These are phyloP conservation scores for Blastocladiella britannica DNA, from an alignment of 192 early-diverging fungal species.

Conservation along the genomic window DNA sequence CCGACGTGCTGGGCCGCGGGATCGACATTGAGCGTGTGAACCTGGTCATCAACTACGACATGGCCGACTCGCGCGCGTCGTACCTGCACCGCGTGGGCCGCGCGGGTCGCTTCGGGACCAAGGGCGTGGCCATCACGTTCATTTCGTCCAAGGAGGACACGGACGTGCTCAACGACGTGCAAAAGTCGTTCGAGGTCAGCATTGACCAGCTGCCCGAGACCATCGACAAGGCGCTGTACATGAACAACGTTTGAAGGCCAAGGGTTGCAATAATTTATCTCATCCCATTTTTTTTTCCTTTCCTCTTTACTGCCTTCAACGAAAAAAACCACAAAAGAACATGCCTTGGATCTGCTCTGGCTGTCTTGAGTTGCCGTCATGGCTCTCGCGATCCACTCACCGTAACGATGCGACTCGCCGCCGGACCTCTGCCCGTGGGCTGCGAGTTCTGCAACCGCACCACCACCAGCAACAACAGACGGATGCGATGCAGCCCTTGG, in stretches of 20 bases:
- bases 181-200: constrained; percentile 88
- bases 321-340: too few relatives aligned
- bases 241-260: constrained; percentile 19
- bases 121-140: constrained; percentile 90
- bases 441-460: too few relatives aligned
- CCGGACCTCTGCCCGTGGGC: too few relatives aligned
- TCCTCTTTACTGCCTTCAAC: too few relatives aligned
- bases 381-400: too few relatives aligned
- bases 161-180: constrained; percentile 55
- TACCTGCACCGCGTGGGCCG: constrained; percentile 95
- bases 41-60: constrained; percentile 98
- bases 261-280: too few relatives aligned
- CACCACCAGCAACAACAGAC: too few relatives aligned
- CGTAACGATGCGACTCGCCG: too few relatives aligned
- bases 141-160: constrained; percentile 66
- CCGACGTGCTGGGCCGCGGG: constrained; percentile 94
- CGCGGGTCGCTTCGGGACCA: constrained; percentile 98
- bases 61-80: constrained; percentile 68
- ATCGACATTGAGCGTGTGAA: constrained; percentile 97
- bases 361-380: too few relatives aligned
- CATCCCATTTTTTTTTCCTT: too few relatives aligned
- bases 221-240: constrained; percentile 69
- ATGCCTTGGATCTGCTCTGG: too few relatives aligned
- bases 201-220: constrained; percentile 69
- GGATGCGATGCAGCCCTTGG: too few relatives aligned